Percentiles rank a stretch among this genome's conserved stretches.
phyloP scores from a whole-genome alignment of 768 basidiomycete species.

The Rhizopogon vinicolor region DNA sequence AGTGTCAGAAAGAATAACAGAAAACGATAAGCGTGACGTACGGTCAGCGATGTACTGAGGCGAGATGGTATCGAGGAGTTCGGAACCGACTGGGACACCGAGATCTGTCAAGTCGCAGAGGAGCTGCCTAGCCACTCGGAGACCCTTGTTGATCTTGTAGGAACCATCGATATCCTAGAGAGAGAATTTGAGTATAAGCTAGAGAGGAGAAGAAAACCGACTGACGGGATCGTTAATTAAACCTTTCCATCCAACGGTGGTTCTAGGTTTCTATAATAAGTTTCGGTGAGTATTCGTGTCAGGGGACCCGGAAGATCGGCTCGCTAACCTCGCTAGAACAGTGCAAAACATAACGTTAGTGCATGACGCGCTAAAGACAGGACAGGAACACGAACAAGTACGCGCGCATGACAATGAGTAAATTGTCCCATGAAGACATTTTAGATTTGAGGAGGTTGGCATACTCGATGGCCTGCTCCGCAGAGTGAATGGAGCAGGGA shows the following conservation, averaged over 20 bases:
- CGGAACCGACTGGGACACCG: conserved; percentile 91
- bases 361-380: not conserved
- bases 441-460: conserved; percentile 68
- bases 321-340: conserved; percentile 33
- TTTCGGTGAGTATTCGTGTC: conserved; percentile 7
- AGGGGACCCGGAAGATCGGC: not conserved
- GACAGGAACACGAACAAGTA: conserved; percentile 75
- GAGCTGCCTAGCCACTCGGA: conserved; percentile 81
- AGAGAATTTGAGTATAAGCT: not conserved
- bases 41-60: conserved; percentile 84
- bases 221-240: conserved; percentile 79
- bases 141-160: conserved; percentile 95
- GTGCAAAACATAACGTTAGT: conserved; percentile 29
- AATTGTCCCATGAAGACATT: conserved; percentile 63
- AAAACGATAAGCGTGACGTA: conserved; percentile 24
- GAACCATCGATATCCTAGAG: conserved; percentile 78
- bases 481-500: conserved; percentile 92
- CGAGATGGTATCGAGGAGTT: conserved; percentile 81
- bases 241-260: conserved; percentile 98
- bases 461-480: conserved; percentile 82
- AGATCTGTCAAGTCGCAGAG: conserved; percentile 87
- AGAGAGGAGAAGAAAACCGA: not conserved
- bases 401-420: conserved; percentile 92
- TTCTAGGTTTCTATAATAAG: conserved; percentile 77
- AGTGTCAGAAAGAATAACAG: not conserved